Conservation (phyloP, 192 early-diverging fungal species). For the Oehlia diaphana region DNA sequence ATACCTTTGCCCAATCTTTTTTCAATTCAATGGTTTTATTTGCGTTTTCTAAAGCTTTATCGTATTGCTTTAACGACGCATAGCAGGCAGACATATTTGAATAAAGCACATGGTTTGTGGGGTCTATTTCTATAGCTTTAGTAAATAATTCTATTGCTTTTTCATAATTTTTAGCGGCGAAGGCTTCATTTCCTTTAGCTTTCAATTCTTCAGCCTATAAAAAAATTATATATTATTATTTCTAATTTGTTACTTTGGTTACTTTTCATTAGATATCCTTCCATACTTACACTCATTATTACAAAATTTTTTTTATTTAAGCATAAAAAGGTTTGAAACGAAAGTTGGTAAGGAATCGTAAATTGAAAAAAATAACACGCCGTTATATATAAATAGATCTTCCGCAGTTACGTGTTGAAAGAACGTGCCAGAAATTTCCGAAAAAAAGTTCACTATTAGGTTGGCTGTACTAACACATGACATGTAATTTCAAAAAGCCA, state of each 20-base stretch:
- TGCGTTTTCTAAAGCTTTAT: slow-evolving; percentile 78
- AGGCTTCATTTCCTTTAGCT: slow-evolving; percentile 79
- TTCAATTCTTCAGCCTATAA: slow-evolving; percentile 38
- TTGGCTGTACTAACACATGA: too few species aligned
- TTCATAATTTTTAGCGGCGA: slow-evolving; percentile 73
- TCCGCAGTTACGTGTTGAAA: neutral
- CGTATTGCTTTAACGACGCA: slow-evolving; percentile 75
- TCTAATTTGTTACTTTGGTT: too few species aligned
- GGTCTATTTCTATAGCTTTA: slow-evolving; percentile 83
- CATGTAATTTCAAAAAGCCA: too few species aligned
- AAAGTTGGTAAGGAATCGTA: too few species aligned
- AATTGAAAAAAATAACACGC: too few species aligned
- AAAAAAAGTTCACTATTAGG: too few species aligned
- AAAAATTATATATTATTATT: neutral
- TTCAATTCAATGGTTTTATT: slow-evolving; percentile 84
- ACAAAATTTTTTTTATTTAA: neutral
- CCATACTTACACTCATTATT: neutral
- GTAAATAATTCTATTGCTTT: slow-evolving; percentile 79
- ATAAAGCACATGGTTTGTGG: slow-evolving; percentile 88
- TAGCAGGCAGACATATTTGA: slow-evolving; percentile 91
- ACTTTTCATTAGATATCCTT: neutral
- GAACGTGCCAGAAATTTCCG: neutral
- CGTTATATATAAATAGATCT: neutral
- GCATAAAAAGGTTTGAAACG: neutral
- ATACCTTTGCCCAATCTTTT: slow-evolving; percentile 80